Evolutionary conservation across 2,329 filamentous ascomycete genomes (phyloP).

Genomic region (Thermothelomyces thermophilus): DNA sequence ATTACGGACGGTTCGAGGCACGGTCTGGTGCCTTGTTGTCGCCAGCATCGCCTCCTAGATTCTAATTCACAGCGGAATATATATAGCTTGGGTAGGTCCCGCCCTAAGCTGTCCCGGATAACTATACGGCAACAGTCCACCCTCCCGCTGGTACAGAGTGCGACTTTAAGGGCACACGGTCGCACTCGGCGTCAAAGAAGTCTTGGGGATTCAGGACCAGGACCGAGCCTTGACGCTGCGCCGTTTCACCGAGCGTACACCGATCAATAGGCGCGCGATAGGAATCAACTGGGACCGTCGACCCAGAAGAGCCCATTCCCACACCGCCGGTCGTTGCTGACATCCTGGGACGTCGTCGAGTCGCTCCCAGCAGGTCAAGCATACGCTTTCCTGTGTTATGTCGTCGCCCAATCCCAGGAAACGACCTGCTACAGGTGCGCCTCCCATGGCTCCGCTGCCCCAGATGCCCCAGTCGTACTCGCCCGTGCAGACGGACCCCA

Average conservation of each 20-base stretch:
- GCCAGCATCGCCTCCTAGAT: not conserved
- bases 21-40: not conserved
- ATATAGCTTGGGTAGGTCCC: conserved; percentile 2
- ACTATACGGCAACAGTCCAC: not conserved
- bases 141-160: not conserved
- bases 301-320: not conserved
- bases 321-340: conserved; percentile 5
- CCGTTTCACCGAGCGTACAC: not conserved
- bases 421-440: conserved; percentile 64
- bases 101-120: not conserved
- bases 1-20: not conserved
- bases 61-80: not conserved
- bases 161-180: not conserved
- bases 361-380: conserved; percentile 12
- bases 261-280: not conserved
- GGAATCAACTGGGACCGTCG: not conserved
- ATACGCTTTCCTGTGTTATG: conserved; percentile 32
- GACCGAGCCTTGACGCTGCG: no score
- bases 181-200: not conserved
- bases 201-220: no score
- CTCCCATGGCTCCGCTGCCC: conserved; percentile 52
- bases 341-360: conserved; percentile 7
- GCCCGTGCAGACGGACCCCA: conserved; percentile 41
- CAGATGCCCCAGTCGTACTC: conserved; percentile 45
- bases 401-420: conserved; percentile 55